Evolutionary conservation across 2,329 filamentous ascomycete genomes (phyloP).

Genomic region (Sclerotinia minor): DNA sequence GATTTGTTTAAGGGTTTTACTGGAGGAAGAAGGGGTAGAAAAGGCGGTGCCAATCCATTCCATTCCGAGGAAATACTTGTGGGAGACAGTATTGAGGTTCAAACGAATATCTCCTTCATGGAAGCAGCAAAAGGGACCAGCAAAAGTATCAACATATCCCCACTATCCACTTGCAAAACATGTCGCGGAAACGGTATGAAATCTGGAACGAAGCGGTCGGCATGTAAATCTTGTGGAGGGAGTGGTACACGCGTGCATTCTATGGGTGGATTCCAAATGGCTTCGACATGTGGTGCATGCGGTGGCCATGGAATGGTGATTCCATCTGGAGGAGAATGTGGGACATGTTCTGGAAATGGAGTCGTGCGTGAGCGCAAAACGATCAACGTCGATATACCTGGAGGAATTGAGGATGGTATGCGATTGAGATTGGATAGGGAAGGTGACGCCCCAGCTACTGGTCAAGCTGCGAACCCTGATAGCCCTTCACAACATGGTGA

Average conservation of each 20-base stretch:
- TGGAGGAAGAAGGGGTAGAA: conserved; percentile 48
- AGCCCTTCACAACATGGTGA: conserved; percentile 74
- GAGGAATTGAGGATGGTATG: conserved; percentile 96
- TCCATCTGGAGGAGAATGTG: conserved; percentile 79
- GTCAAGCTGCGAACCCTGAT: conserved; percentile 63
- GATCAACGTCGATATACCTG: conserved; percentile 87
- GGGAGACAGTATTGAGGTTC: conserved; percentile 95
- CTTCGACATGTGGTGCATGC: conserved; percentile 80
- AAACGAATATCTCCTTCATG: conserved; percentile 90
- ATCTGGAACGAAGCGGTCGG: conserved; percentile 67
- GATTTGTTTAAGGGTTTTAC: conserved; percentile 87
- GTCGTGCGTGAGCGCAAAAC: conserved; percentile 81
- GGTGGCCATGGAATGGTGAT: conserved; percentile 74
- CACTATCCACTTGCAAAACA: conserved; percentile 76
- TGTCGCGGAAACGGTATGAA: conserved; percentile 86
- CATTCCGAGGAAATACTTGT: conserved; percentile 74
- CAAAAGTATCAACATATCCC: conserved; percentile 86
- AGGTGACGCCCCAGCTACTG: conserved; percentile 81
- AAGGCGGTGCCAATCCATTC: conserved; percentile 64
- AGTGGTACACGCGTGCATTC: conserved; percentile 85
- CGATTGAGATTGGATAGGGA: conserved; percentile 79
- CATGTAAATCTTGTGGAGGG: conserved; percentile 80
- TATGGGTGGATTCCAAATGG: conserved; percentile 96
- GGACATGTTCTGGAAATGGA: conserved; percentile 76
- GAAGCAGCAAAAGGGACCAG: conserved; percentile 89